Evolutionary conservation across 352 stramenopile species (phyloP).

Genomic region (Phytophthora cactorum): DNA sequence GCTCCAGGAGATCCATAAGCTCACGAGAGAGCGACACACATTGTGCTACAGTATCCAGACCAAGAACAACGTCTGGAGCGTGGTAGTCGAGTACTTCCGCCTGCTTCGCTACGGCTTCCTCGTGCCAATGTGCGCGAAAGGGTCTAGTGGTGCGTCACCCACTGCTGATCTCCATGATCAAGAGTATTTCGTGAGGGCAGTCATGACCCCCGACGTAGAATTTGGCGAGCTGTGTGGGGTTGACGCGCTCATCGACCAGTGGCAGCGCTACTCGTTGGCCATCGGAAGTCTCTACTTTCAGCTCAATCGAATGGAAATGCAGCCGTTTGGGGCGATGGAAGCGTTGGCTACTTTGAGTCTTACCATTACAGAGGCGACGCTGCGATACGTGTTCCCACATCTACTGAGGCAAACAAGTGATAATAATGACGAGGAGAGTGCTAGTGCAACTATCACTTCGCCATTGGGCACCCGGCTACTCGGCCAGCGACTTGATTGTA

Average conservation of each 20-base stretch:
- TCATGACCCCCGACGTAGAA: conserved; percentile 24
- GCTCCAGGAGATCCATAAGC: conserved; percentile 34
- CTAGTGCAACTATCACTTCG: not conserved
- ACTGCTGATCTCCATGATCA: conserved; percentile 2
- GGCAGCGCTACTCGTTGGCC: conserved; percentile 32
- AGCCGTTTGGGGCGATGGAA: conserved; percentile 4
- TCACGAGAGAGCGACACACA: conserved; percentile 8
- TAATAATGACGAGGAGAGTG: not conserved
- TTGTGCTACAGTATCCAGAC: conserved; percentile 22
- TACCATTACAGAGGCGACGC: conserved; percentile 20
- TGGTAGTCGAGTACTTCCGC: conserved; percentile 33
- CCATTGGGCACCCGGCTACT: conserved; percentile 9
- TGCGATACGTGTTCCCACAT: conserved; percentile 24
- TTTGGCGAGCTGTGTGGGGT: conserved; percentile 24
- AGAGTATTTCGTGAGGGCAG: conserved; percentile 29
- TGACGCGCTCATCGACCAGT: conserved; percentile 33
- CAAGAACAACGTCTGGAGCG: conserved; percentile 12
- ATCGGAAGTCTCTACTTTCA: conserved; percentile 34
- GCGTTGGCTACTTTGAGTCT: conserved; percentile 15
- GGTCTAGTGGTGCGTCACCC: not conserved
- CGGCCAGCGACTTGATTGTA: conserved; percentile 11
- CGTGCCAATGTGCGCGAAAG: not conserved
- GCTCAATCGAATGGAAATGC: conserved; percentile 30
- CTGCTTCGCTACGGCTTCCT: conserved; percentile 23
- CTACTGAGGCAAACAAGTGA: conserved; percentile 1